Conservation (phyloP, 176 grass and related monocot species). For the Avena atlantica region DNA sequence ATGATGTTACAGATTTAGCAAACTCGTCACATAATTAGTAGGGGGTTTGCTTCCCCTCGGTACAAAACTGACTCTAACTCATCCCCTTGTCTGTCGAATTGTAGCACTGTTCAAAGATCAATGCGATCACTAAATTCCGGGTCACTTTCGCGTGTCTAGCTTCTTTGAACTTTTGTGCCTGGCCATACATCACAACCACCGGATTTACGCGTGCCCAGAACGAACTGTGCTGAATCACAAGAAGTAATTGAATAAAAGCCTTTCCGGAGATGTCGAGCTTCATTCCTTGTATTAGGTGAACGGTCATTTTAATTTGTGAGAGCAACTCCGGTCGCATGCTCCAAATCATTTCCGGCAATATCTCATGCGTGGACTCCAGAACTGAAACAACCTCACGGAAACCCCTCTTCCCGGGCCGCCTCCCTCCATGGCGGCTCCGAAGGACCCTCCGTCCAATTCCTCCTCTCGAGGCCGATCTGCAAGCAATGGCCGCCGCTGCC, state of each 20-base stretch:
- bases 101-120: constrained; percentile 22
- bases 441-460: no score
- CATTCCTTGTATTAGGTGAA: no score
- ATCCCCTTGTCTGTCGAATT: background rate
- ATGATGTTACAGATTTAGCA: background rate
- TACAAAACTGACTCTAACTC: background rate
- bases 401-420: no score
- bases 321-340: no score
- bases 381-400: no score
- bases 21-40: background rate
- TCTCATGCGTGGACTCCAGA: no score
- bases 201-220: constrained; percentile 11
- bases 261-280: no score
- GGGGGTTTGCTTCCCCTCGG: background rate
- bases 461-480: no score
- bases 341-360: no score
- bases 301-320: no score
- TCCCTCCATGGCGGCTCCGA: no score
- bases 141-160: background rate
- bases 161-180: background rate
- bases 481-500: no score
- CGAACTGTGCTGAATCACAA: background rate
- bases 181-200: constrained; percentile 29
- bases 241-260: background rate
- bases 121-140: background rate